Evolutionary conservation across 164 flowering plant genomes (phyloP), one percentile per base, ranked within the genome.

Genomic region (Houttuynia cordata): DNA sequence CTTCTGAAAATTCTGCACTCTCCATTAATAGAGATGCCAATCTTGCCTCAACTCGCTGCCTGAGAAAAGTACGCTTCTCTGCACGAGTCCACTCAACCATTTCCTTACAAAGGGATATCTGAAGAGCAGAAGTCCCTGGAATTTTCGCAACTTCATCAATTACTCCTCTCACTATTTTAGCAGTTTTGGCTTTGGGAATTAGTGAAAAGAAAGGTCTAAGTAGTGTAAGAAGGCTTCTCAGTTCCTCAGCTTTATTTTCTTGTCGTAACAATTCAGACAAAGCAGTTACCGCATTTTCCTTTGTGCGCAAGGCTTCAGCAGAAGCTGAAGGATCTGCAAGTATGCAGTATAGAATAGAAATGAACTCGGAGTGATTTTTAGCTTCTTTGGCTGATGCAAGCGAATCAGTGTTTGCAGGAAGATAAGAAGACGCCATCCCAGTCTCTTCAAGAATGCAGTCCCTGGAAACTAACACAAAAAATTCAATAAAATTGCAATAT

Each of bases 1-100:
- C 49, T 17, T 45, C 49, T 45, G 49, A 45, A 17, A 45, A 45
- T 45, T 45, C 49, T 3, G 8, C 12, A 14, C 17, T 45, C 49
- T 45, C 49, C 49, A 45, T 45, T 17, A 45, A 45, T 8, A 45
- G 49, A 10, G 49, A 0, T 47, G 82, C 86, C 57, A 82, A 82
- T 70, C 76, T 79, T 56, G 82, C 83, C 73, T 81, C 83, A n/a
- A 80, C 81, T 20, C 83, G 71, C 57, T 80, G 83, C 51, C 82
- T 65, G 7, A 81, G 82, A 52, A 81, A 78, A 19, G 86, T 79
- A 45, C 80, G 73, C 70, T 81, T 81, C 61, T 81, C 86, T 0
- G 74, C 77, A 45, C 49, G 49, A 45, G 49, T 45, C 49, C 49
- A 45, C 49, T 45, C 17, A 2, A 45, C 49, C 49, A 45, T 45